Evolutionary conservation across 441 rosid species (phyloP).

Genomic region (Euphorbia schlechtendalii): DNA sequence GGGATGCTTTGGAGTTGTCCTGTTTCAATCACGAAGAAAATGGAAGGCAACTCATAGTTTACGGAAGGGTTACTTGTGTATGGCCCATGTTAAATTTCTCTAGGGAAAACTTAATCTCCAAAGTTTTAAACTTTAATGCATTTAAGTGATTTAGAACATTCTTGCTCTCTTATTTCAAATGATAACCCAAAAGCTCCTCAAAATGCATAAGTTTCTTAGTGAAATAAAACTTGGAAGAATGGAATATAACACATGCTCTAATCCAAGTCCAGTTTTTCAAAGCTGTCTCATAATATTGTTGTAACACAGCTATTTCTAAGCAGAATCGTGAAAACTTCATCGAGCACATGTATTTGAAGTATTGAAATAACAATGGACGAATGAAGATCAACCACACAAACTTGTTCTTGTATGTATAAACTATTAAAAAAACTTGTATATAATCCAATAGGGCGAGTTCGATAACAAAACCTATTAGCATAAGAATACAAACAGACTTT

Average conservation of each 20-base stretch:
- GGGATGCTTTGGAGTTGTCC: conserved; percentile 55
- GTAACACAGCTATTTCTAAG: no score
- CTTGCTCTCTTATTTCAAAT: neutral
- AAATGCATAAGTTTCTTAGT: no score
- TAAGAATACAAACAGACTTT: no score
- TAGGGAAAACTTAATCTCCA: neutral
- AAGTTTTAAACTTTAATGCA: neutral
- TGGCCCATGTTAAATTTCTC: neutral
- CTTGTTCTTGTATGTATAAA: neutral
- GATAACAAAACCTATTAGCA: neutral
- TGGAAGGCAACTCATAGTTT: neutral
- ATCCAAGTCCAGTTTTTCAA: no score
- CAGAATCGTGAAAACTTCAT: no score
- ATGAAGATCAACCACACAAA: neutral
- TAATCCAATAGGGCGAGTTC: neutral
- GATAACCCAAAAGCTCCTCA: no score
- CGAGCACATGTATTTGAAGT: no score
- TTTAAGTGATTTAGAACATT: neutral
- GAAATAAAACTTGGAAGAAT: no score
- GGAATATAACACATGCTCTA: no score
- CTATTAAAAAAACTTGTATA: neutral
- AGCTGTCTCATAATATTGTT: no score
- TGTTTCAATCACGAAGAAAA: conserved; percentile 25
- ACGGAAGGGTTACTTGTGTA: no score
- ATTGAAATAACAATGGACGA: no score